Base-by-base conservation (phyloP, 441 rosid species). In the Eutrema salsugineum region DNA sequence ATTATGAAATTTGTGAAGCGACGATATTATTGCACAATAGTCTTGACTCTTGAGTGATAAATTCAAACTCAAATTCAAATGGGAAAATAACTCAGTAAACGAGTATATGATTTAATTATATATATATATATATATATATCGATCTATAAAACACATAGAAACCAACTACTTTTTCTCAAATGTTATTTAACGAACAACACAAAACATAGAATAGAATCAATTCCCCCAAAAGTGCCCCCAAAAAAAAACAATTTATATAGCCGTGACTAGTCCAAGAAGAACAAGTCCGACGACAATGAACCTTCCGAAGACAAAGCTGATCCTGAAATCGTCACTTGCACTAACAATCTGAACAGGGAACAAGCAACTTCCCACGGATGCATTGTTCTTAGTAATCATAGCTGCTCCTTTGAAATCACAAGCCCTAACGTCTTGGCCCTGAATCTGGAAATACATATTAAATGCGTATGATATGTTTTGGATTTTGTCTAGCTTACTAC, bases 351-450 rank as follows among this genome's bases (percentile, higher is more conserved):
- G 87, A 12, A 87, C 49, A 2, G 90, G 94, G 67, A 90, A 90
- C 30, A 77, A 70, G 68, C 90, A 90, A 50, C 1, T 38, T 2
- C 79, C 79, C 0, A 17, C 24, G 0, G 91, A 83, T 2, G 87
- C 81, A 72, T 92, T 85, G 30, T 10, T 38, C 6, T 53, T 76
- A 36, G 76, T 76, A 10, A 92, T 49, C 53, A 38, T 49, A 2
- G 73, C 99, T 64, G 85, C 27, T 2, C 97, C 95, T 20, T 79
- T 48, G 76, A 93, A 95, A 44, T 87, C 76, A 54, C 99, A 95
- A 1, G 93, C 83, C 17, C 78, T 65, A 2, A 77, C 84, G 5
- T 80, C 80, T 71, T 93, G 99, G 54, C 81, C 76, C 3, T 82
- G 79, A 20, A 76, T 74, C 35, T 95, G 99, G 66, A 35, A 91